Evolutionary conservation across 176 grass and related monocot genomes (phyloP).

Genomic region (Alopecurus myosuroides): DNA sequence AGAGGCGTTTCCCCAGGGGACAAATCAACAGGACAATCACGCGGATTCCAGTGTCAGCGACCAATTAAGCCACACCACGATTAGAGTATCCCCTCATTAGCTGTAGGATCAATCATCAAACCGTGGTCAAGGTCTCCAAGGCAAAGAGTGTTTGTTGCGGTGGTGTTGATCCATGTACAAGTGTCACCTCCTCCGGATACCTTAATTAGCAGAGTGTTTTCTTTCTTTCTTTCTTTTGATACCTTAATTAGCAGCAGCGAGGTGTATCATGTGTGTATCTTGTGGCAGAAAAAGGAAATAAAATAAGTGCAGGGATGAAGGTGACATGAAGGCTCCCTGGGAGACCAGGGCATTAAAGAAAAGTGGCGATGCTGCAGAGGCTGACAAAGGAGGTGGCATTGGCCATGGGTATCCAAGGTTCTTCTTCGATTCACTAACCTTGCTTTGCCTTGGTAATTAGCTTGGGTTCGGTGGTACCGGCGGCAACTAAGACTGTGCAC

Average conservation of each 20-base stretch:
- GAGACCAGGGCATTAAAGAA: constrained; percentile 14
- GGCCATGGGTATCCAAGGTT: constrained; percentile 7
- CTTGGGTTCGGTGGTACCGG: neutral
- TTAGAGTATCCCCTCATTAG: constrained; percentile 1
- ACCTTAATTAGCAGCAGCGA: neutral
- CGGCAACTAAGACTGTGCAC: too few species aligned
- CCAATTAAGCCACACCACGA: neutral
- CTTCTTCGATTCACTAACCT: neutral
- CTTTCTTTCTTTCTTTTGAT: neutral
- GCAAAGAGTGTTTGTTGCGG: neutral
- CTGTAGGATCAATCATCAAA: neutral
- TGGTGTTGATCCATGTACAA: neutral
- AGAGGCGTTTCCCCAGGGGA: neutral
- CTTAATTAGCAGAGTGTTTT: neutral
- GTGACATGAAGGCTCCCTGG: constrained; percentile 23
- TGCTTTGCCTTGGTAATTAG: neutral
- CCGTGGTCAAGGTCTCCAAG: constrained; percentile 9
- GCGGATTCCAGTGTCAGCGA: neutral
- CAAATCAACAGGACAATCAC: constrained; percentile 15
- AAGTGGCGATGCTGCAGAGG: neutral
- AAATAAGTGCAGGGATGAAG: constrained; percentile 8
- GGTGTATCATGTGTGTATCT: neutral
- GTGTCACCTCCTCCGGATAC: neutral
- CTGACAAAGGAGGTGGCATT: constrained; percentile 15
- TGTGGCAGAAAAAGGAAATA: neutral